Evolutionary conservation across 257 asterid species (phyloP), one percentile per base, ranked within the genome.

Genomic region (Gentiana macrophylla): DNA sequence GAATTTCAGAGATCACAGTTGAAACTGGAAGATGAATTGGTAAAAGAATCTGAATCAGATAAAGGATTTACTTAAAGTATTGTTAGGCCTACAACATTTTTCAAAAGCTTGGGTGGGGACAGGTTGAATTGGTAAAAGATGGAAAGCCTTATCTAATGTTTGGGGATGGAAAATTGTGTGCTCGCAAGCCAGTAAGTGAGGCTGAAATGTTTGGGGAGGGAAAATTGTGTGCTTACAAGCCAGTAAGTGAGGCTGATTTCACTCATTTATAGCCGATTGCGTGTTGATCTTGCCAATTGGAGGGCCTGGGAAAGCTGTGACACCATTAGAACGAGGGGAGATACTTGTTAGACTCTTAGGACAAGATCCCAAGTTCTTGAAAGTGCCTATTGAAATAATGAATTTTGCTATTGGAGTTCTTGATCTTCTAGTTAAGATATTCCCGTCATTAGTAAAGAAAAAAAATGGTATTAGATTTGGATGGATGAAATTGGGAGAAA

Each of bases 121-220:
- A 92, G 38, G 91, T 92, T 53, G 95, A 88, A 49, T 57, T 85
- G 72, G 97, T 92, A 54, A 84, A 88, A 65, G 95, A 85, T 65
- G 97, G 95, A 43, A 92, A 87, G 79, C 98, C 95, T 59, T 87
- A 92, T 77, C 95, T 92, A 52, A 92, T 92, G 97, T 85, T 92
- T 72, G 98, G 98, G 3, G 94, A 85, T 12, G 98, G 98, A 36
- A 88, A 70, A 32, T 62, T 92, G 57, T 92, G 98, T 55, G 89
- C 95, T 58, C 88, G 98, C 62, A 92, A 92, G 79, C 94, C 97
- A 8, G 88, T 92, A 33, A 88, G 98, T 37, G 97, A 92, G 68
- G 57, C 70, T n/a, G 94, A 88, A 72, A 73, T 92, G 60, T 95
- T 94, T 1, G 98, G 98, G 3, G 94, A 85, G 10, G 98, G 98